Base-by-base conservation (phyloP, 2,329 filamentous ascomycete species). In the Lecanicillium sp. region DNA sequence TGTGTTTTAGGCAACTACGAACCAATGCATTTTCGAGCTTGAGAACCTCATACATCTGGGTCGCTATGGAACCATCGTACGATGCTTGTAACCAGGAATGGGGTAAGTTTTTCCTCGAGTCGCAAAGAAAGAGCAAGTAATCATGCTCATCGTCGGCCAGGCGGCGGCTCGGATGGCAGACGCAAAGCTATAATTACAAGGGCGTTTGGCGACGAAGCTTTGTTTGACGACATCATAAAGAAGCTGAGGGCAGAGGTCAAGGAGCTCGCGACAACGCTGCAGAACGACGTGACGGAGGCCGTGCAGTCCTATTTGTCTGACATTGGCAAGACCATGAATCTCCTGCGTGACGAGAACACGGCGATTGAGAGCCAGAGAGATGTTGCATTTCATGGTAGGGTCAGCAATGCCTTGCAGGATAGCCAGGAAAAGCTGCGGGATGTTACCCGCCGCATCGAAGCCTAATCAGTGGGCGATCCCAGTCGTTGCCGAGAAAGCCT, bases 331-430 rank as follows among this genome's bases (percentile, higher is more conserved):
- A 65, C 60, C 0, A 53, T 72, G 35, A 57, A 68, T 23, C 65
- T 71, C 3, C 45, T 71, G 7, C 56, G 66, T 2, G 58, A 53
- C 14, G 69, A 71, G 29, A 68, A 69, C 47, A 62, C 61, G 5
- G 62, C 60, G 0, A 15, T 57, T 19, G 68, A 71, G 54, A 62
- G 62, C 17, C 67, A 68, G 44, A 54, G 52, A 36, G 63, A 71
- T 37, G 61, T 61, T 1, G 63, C 57, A 17, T 68, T 69, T 36
- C 55, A 66, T 5, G 15, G 38, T 1, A 56, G 62, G 4, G 63
- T 71, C 7, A 38, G 32, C 24, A 12, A 27, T 11, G 43, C 21
- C 19, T 19, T 45, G 30, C 20, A 23, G 10, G 12, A 15, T 21
- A n/a, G 15, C 14, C 17, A 42, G 19, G 23, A 42, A 12, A 30